Evolutionary conservation across 306 rosid species (phyloP).

Genomic region (Corylus avellana): DNA sequence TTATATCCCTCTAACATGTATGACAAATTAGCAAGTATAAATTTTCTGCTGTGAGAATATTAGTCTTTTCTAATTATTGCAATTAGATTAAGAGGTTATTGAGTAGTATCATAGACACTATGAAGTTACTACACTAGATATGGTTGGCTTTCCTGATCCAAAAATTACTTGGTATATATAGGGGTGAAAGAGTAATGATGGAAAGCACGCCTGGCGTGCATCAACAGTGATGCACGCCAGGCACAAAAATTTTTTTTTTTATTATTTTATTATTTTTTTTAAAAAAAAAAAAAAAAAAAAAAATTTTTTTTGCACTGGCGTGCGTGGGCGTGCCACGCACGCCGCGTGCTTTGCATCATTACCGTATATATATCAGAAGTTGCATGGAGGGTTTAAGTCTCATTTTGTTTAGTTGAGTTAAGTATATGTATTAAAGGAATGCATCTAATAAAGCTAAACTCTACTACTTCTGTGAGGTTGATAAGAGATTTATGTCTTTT

Average conservation of each 20-base stretch:
- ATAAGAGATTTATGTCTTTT: conserved; percentile 11
- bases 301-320: too few species aligned
- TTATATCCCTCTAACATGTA: not conserved
- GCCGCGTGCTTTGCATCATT: too few species aligned
- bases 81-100: not conserved
- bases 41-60: not conserved
- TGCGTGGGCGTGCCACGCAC: too few species aligned
- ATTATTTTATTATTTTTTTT: too few species aligned
- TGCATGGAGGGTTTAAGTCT: not conserved
- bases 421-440: not conserved
- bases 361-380: not conserved
- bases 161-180: not conserved
- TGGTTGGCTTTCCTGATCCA: not conserved
- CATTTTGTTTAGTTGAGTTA: not conserved
- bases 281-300: too few species aligned
- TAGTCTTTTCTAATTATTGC: not conserved
- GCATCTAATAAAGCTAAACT: not conserved
- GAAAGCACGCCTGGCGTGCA: too few species aligned
- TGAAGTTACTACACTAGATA: not conserved
- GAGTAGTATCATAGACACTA: not conserved
- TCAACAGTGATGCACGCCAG: too few species aligned
- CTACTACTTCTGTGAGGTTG: not conserved
- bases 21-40: not conserved
- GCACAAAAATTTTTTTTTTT: too few species aligned
- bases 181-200: too few species aligned